Base-by-base conservation (phyloP, 371 early-diverging fungal species). In the Rhizopus sp. region DNA sequence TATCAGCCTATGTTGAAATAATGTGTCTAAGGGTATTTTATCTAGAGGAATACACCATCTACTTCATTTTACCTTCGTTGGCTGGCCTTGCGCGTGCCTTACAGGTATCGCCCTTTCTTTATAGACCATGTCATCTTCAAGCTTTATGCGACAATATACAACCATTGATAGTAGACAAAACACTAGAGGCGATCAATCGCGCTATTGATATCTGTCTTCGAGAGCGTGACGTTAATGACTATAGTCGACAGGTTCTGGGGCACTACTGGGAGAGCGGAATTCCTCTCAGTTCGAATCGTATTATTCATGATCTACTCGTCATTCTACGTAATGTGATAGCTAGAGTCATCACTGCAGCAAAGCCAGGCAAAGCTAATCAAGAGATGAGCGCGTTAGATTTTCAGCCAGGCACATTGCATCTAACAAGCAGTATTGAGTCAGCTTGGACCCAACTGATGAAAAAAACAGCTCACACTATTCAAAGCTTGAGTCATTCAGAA, bases 11-110 rank as follows among this genome's bases (percentile, higher is more conserved):
- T 39, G 23, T 5, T 6, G 30, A 12, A 44, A 44, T 32, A 15
- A 1, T 5, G 3, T 33, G 40, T 23, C 10, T 54, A 13, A 17
- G 5, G 3, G 41, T n/a, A n/a, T 31, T 9, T 17, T n/a, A n/a
- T 16, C 30, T 53, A 80, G 75, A 63, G 44, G 72, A 70, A 46
- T 73, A 68, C 48, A 61, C 70, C 12, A 72, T 80, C 41, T 72
- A 69, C 29, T 82, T 85, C 57, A 80, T 82, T 30, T 45, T 84
- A 39, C 87, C 86, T 7, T 81, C 84, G 5, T 59, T 88, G 29
- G 75, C 81, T 32, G 88, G 88, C 12, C 63, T 80, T 4, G 59
- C 84, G 48, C 73, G 80, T 33, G 83, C 87, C 4, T 59, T 88
- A 39, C 84, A 84, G 67, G 59, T 60, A 31, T 73, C 84, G 7